Evolutionary conservation across 805 yeast genomes (phyloP), one percentile per base, ranked within the genome.

Genomic region (Spencermartinsiella europaea): DNA sequence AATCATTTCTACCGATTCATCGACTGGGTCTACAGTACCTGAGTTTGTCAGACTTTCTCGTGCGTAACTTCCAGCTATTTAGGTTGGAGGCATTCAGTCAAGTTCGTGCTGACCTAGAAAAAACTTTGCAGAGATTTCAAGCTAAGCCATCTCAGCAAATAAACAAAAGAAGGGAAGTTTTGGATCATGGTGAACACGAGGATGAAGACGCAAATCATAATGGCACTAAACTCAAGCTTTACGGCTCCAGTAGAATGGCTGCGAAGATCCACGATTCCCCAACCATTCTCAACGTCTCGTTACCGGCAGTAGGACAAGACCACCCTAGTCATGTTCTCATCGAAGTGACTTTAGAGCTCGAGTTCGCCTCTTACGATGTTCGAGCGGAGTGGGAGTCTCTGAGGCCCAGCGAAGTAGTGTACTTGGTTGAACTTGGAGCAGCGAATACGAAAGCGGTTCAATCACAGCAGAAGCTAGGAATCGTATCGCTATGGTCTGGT

Each of bases 301-400:
- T 57, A 16, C 58, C 64, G 2, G 28, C 25, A 10, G 57, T 64
- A n/a, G 65, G 62, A 4, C 50, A 49, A 36, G 33, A 34, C 4
- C 42, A 35, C 31, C 65, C 65, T 20, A 44, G 57, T 3, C 42
- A 38, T 42, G 62, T 63, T 3, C 52, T 52, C 10, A 53, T 55
- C 14, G 66, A 64, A 42, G 40, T 58, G 12, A 39, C 33, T 19
- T 33, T 62, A 15, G 57, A 59, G 19, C 38, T 57, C n/a, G 54
- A 53, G 33, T 40, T 44, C 10, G 2, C 31, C 10, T 43, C 38
- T 3, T 39, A 34, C 20, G 50, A 43, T 17, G 45, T 43, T 21
- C 45, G 27, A 15, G 41, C 48, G 14, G 67, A 59, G 34, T 64
- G 68, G 68, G 63, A 58, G 17, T 21, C 50, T 3, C 22, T 64